Evolutionary conservation across 2,329 filamentous ascomycete species (phyloP), one percentile per base, ranked within the genome.

Genomic region (Sphaceloma murrayae): DNA sequence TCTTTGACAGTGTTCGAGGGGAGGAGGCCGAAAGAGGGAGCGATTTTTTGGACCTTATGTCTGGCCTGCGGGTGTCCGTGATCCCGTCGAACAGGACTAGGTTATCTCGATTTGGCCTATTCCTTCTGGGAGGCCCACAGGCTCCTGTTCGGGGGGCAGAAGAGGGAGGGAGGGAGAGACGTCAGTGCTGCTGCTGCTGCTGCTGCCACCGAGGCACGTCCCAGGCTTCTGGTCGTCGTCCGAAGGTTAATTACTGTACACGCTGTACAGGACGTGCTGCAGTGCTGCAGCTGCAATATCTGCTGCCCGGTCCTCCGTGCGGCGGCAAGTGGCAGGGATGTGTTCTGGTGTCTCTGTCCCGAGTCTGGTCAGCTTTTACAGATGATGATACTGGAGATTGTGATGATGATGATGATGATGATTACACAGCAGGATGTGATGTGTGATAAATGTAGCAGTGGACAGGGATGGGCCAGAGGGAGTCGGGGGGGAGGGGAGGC

Each of bases 51-150:
- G 42, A 32, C 31, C 42, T 45, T 45, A 36, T 45, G 42, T 45
- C 42, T 45, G 42, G 42, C 29, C 42, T 34, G 29, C 21, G 42
- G 18, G 32, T 24, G 42, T 45, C 42, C 42, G 42, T 45, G 42
- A 34, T 29, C 24, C n/a, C n/a, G 13, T 4, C 14, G 34, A 38
- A 13, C 34, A 19, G 19, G 34, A 19, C 24, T 40, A 16, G 36
- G 13, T 14, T 39, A 39, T 40, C 36, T 40, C 36, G 36, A 40
- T 40, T 29, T 16, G 36, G 9, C 14, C 36, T 40, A 40, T 40
- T 40, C 36, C 36, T 40, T 40, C 30, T 40, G 36, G 36, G 36
- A 29, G 36, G 26, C 26, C 36, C 36, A 40, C 36, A 40, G n/a
- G 31, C 31, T 40, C 36, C 13, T 9, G 21, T 11, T 27, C 22